Evolutionary conservation across 768 basidiomycete species (phyloP).

Genomic region (Macrolepiota albuminosa): DNA sequence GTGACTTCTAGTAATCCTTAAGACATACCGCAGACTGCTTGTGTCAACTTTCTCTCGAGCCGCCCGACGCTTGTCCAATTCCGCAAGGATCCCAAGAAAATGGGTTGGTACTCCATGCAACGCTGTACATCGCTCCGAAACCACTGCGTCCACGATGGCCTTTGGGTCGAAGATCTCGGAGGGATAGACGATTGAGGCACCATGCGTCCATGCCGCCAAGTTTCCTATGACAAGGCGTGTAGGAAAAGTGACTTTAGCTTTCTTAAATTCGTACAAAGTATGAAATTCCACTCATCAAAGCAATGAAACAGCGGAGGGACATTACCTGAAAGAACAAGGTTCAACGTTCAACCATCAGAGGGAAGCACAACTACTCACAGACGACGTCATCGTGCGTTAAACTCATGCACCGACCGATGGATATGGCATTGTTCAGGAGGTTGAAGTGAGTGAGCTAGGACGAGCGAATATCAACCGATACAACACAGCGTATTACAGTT

Average conservation of each 20-base stretch:
- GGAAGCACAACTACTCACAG: slow-evolving; percentile 39
- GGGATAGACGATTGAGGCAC: slow-evolving; percentile 71
- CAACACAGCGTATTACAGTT: not conserved
- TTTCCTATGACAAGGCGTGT: slow-evolving; percentile 80
- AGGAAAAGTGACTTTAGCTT: slow-evolving; percentile 9
- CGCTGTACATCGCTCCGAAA: slow-evolving; percentile 66
- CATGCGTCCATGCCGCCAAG: slow-evolving; percentile 72
- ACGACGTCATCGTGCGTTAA: slow-evolving; percentile 62
- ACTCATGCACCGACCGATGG: slow-evolving; percentile 67
- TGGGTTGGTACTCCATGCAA: slow-evolving; percentile 86
- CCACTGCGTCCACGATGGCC: slow-evolving; percentile 67
- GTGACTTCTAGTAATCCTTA: not conserved
- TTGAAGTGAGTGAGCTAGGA: slow-evolving; percentile 73
- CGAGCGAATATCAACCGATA: not conserved
- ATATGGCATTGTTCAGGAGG: slow-evolving; percentile 72
- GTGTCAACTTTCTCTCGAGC: slow-evolving; percentile 45
- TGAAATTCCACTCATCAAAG: slow-evolving; percentile 65
- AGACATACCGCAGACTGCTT: slow-evolving; percentile 48
- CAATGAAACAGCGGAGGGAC: slow-evolving; percentile 84
- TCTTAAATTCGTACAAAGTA: not conserved
- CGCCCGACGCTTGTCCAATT: slow-evolving; percentile 52
- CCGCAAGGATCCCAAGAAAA: slow-evolving; percentile 69
- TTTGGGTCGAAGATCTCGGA: slow-evolving; percentile 59
- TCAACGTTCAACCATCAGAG: not conserved
- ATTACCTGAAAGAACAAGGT: slow-evolving; percentile 47